Percentiles rank a stretch among this genome's conserved stretches.
Conservation (phyloP, 192 early-diverging fungal genomes). For the Rhizoclosmatium globosum region DNA sequence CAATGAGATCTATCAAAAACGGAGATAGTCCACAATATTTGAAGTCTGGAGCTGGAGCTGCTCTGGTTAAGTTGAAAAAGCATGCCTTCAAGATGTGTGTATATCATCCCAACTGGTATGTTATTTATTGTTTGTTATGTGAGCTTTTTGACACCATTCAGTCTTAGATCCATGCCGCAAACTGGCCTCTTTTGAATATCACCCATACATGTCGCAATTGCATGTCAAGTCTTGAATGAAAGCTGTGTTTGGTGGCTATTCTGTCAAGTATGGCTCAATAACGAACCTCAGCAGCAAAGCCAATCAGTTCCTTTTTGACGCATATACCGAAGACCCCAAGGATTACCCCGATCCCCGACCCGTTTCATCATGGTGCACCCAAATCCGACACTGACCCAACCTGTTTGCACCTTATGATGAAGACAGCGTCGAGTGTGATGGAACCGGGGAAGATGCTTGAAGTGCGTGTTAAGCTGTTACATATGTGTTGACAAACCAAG, state of each 20-base stretch:
- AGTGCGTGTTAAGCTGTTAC: too few relatives aligned
- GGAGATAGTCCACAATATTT: neutral
- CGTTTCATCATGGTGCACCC: too few relatives aligned
- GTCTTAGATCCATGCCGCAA: neutral
- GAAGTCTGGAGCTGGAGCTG: neutral
- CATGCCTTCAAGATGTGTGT: neutral
- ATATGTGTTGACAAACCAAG: too few relatives aligned
- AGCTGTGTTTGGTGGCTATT: neutral
- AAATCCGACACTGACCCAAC: too few relatives aligned
- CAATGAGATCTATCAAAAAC: neutral
- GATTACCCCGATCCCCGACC: too few relatives aligned
- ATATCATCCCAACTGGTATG: neutral
- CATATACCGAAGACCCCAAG: too few relatives aligned
- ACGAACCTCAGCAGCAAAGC: neutral
- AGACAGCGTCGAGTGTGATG: too few relatives aligned
- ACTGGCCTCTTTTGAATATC: neutral
- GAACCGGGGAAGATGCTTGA: too few relatives aligned
- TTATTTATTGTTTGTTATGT: neutral
- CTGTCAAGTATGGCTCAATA: neutral
- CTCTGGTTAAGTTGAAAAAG: neutral
- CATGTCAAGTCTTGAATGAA: neutral
- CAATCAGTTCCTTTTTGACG: too few relatives aligned
- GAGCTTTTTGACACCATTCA: neutral
- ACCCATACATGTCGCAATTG: neutral
- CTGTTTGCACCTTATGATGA: too few relatives aligned